phyloP scores from a whole-genome alignment of 768 basidiomycete genomes.

The Gymnopilus junonius region DNA sequence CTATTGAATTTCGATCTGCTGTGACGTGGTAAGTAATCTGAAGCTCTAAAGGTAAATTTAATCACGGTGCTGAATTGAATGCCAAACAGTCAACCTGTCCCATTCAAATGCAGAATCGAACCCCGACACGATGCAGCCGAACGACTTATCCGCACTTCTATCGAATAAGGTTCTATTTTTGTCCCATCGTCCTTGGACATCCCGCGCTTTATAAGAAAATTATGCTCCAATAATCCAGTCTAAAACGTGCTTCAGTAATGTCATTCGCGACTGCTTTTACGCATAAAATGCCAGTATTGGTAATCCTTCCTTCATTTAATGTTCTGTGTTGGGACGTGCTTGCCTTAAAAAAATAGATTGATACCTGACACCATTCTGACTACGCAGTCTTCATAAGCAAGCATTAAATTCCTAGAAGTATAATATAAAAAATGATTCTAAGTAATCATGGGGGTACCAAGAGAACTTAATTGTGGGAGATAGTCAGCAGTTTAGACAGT shows the following conservation, averaged over 20 bases:
- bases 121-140: conserved; percentile 30
- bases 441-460: not conserved
- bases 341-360: not conserved
- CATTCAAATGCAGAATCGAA: conserved; percentile 33
- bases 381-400: not conserved
- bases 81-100: conserved; percentile 24
- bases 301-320: not conserved
- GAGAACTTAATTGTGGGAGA: not conserved
- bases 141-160: conserved; percentile 21
- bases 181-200: not conserved
- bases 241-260: not conserved
- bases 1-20: conserved; percentile 17
- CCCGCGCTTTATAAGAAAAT: not conserved
- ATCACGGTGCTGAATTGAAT: not conserved
- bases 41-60: not conserved
- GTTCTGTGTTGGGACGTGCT: not conserved
- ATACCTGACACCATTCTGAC: not conserved
- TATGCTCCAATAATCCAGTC: not conserved
- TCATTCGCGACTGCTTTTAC: not conserved
- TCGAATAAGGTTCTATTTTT: not conserved
- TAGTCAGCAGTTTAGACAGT: not conserved
- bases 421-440: not conserved
- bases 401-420: not conserved
- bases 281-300: not conserved
- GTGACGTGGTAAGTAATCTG: conserved; percentile 20